Conservation (phyloP, 306 rosid species). For the Vachellia pachyceras region DNA sequence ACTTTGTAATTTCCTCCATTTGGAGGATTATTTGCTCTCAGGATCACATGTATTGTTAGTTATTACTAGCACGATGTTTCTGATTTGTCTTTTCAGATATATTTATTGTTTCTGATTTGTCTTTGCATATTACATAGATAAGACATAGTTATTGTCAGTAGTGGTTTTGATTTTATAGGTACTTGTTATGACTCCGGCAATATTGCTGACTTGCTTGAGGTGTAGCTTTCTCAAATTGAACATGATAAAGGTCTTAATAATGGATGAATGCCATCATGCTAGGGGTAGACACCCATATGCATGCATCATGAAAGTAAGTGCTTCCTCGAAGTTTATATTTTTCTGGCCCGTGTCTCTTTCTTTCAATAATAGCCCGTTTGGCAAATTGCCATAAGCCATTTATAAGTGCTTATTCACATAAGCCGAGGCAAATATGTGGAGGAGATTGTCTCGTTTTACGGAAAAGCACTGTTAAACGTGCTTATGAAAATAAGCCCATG, state of each 20-base stretch:
- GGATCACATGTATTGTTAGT: not conserved
- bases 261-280: constrained; percentile 95
- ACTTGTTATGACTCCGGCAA: constrained; percentile 86
- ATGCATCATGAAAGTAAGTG: constrained; percentile 75
- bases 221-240: constrained; percentile 67
- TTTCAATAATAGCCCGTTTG: constrained; percentile 24
- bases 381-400: too few relatives aligned
- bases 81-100: too few relatives aligned
- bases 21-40: not conserved
- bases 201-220: constrained; percentile 72
- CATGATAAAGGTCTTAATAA: constrained; percentile 77
- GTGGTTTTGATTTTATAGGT: constrained; percentile 56
- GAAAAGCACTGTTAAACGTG: too few relatives aligned
- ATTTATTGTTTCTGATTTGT: too few relatives aligned
- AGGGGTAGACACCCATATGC: constrained; percentile 72
- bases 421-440: too few relatives aligned
- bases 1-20: not conserved
- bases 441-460: too few relatives aligned
- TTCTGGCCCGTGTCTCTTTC: not conserved
- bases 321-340: constrained; percentile 26
- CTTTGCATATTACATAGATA: constrained; percentile 6
- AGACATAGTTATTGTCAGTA: not conserved
- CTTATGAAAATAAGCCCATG: too few relatives aligned
- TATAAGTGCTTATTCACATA: too few relatives aligned
- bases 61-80: constrained; percentile 4